A percentile compares a stretch with the other conserved stretches of the same genome.
phyloP scores from a whole-genome alignment of 108 stramenopile genomes.

The Seminavis robusta region DNA sequence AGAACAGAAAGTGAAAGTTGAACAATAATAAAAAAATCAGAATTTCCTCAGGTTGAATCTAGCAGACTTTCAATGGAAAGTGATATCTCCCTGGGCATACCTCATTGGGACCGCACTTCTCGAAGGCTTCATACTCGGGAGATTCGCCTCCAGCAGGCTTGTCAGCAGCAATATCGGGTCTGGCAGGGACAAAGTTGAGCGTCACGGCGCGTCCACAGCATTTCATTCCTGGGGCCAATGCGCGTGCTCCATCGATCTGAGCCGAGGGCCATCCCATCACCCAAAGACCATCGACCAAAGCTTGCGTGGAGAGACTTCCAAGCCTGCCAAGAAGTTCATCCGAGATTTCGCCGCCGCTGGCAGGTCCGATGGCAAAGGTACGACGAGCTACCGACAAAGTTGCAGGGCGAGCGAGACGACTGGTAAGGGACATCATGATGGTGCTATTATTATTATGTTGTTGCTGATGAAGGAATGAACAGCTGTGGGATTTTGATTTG shows the following conservation, averaged over 20 bases:
- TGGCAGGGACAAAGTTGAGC: conserved; percentile 81
- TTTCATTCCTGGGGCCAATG: conserved; percentile 65
- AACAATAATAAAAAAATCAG: conserved; percentile 3
- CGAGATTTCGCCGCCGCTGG: conserved; percentile 60
- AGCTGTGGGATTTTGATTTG: too few species aligned
- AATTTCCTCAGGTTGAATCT: too few species aligned
- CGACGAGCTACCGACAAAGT: conserved; percentile 11
- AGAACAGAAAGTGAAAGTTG: too few species aligned
- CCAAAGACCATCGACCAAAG: conserved; percentile 88
- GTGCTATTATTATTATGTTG: too few species aligned
- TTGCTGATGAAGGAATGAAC: too few species aligned
- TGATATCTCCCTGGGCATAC: conserved; percentile 32
- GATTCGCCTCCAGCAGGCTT: conserved; percentile 81
- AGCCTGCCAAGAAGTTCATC: conserved; percentile 79
- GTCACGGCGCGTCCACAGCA: conserved; percentile 87
- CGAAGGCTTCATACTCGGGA: conserved; percentile 91
- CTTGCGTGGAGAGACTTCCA: conserved; percentile 77
- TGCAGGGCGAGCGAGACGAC: neutral
- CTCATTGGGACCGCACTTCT: conserved; percentile 89
- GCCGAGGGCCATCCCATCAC: conserved; percentile 90
- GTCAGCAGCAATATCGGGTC: conserved; percentile 84
- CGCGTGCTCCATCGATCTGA: conserved; percentile 80
- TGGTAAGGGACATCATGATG: neutral
- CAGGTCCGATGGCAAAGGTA: conserved; percentile 75
- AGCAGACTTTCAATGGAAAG: too few species aligned